Evolutionary conservation across 352 stramenopile species (phyloP).

Genomic region (Phytophthora brassicae): DNA sequence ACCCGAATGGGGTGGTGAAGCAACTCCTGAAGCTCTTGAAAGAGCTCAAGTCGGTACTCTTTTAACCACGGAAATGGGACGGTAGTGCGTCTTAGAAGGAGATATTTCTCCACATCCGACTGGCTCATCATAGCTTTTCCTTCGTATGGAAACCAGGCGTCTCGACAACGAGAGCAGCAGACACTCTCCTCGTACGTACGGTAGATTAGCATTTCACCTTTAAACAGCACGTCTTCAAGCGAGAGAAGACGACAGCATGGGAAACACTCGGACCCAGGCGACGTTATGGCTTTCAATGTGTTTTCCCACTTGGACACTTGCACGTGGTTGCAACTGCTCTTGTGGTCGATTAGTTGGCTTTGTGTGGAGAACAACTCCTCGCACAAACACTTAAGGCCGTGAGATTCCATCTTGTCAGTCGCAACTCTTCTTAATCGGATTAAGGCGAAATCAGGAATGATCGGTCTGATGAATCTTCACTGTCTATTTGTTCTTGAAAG

Average conservation of each 20-base stretch:
- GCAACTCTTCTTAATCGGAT: constrained; percentile 1
- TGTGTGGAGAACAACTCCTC: constrained; percentile 6
- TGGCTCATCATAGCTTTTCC: constrained; percentile 18
- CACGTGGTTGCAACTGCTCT: constrained; percentile 16
- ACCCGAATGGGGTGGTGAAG: constrained; percentile 23
- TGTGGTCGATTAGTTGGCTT: constrained; percentile 8
- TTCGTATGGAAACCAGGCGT: constrained; percentile 30
- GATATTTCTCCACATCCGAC: constrained; percentile 26
- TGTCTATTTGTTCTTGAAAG: constrained; percentile 23
- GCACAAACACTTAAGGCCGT: constrained; percentile 15
- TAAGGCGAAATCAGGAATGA: constrained; percentile 15
- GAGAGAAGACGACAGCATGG: constrained; percentile 25
- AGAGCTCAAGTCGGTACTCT: constrained; percentile 21
- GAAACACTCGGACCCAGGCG: constrained; percentile 26
- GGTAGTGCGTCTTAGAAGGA: constrained; percentile 22
- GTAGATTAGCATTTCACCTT: constrained; percentile 27
- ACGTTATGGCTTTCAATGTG: constrained; percentile 20
- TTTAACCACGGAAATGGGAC: constrained; percentile 25
- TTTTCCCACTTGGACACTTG: constrained; percentile 24
- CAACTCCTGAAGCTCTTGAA: constrained; percentile 26
- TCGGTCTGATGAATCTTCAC: neutral
- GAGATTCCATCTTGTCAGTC: constrained; percentile 16
- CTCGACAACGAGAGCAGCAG: constrained; percentile 23
- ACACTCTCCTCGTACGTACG: constrained; percentile 25
- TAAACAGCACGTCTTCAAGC: constrained; percentile 25